Percentiles rank a stretch among this genome's conserved stretches.
phyloP scores from a whole-genome alignment of 371 early-diverging fungal genomes.

The Mortierella sp. region DNA sequence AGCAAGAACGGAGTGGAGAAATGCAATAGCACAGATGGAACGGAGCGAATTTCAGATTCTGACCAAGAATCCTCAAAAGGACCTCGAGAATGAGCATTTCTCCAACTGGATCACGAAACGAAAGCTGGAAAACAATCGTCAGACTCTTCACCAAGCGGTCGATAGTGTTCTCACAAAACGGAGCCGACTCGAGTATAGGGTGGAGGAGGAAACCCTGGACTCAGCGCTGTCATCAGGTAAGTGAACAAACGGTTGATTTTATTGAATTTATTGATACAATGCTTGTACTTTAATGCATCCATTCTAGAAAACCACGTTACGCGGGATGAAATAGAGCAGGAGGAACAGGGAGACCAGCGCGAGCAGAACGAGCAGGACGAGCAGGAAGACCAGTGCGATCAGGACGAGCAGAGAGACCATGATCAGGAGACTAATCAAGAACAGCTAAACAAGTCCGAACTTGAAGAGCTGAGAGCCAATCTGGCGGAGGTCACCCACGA shows the following conservation, averaged over 20 bases:
- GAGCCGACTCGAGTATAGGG: conserved; percentile 28
- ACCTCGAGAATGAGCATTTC: conserved; percentile 28
- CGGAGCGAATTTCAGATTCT: conserved; percentile 17
- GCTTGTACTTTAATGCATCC: conserved; percentile 5
- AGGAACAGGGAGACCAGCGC: conserved; percentile 18
- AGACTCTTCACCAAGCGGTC: conserved; percentile 25
- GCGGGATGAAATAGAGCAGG: conserved; percentile 10
- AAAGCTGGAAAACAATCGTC: conserved; percentile 24
- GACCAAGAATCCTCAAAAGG: conserved; percentile 26
- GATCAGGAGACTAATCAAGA: conserved; percentile 16
- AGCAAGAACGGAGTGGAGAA: conserved; percentile 27
- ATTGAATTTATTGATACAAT: conserved; percentile 17
- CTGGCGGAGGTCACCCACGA: conserved; percentile 21
- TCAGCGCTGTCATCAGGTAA: conserved; percentile 25
- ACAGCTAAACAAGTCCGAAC: conserved; percentile 22
- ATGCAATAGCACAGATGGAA: conserved; percentile 25
- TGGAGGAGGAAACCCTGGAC: conserved; percentile 25
- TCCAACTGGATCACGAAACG: conserved; percentile 10
- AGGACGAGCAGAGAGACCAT: conserved; percentile 14
- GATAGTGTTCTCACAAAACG: conserved; percentile 34
- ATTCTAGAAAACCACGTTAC: conserved; percentile 10
- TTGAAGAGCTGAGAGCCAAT: conserved; percentile 24
- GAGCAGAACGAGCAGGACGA: conserved; percentile 10
- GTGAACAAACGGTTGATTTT: conserved; percentile 18
- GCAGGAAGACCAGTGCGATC: conserved; percentile 1